Evolutionary conservation across 2,329 filamentous ascomycete species (phyloP), one percentile per base, ranked within the genome.

Genomic region (Verticillium isaacii): DNA sequence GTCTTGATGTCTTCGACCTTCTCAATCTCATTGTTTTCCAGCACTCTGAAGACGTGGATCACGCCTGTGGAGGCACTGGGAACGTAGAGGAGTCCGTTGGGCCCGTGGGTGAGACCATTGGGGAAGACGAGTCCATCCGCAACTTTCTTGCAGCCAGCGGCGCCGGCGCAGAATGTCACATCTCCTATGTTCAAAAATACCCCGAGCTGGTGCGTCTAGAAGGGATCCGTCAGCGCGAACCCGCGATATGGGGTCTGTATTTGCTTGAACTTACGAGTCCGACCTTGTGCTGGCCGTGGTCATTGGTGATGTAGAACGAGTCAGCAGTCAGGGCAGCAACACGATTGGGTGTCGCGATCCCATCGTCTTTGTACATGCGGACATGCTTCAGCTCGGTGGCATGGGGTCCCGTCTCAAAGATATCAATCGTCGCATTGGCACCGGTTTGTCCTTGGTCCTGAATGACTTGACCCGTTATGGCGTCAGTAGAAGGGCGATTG

Each of bases 371-470:
- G 37, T 67, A 66, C 1, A 68, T 72, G 32, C 61, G 62, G 9
- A 72, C 29, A 60, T 73, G 68, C 32, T 64, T 61, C 63, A 72
- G 59, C 29, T 58, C 62, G 14, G 60, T 56, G 1, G 65, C 63
- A 25, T 57, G 34, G 9, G 61, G 57, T 0, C 62, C 64, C 12
- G 67, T 58, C 59, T 68, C 67, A 67, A 89, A 88, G 5, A 88
- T 65, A 67, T 89, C 86, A 45, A 88, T 70, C 11, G 81, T 80
- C 0, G 85, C 87, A 1, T 76, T 76, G 0, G 80, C 77, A 6
- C 62, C 45, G 4, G 23, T 6, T 25, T 50, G 45, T 11, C 45
- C 56, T 67, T 60, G 12, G 66, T 68, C 17, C 57, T 39, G 56
- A 66, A 62, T 45, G 4, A 65, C 34, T 5, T 56, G 56, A 5